A percentile compares a stretch with the other conserved stretches of the same genome.
phyloP scores from a whole-genome alignment of 441 rosid genomes.

The Arabidopsis hybrid region DNA sequence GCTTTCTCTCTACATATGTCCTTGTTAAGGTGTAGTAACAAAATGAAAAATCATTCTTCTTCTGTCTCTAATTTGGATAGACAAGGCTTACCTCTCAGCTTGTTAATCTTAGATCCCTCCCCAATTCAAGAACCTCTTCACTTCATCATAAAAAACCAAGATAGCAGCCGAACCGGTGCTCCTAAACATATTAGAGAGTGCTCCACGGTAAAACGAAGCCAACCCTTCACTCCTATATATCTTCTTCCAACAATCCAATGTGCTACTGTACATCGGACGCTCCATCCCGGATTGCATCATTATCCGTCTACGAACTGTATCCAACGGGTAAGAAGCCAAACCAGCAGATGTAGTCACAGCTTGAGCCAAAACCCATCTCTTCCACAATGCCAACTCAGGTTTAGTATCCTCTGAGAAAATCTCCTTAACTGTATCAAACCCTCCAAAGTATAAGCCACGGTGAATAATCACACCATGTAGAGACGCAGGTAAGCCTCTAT shows the following conservation, averaged over 20 bases:
- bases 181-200: conserved; percentile 82
- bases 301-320: conserved; percentile 88
- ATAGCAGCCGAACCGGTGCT: conserved; percentile 94
- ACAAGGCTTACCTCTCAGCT: conserved; percentile 32
- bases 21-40: conserved; percentile 36
- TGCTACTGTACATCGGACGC: conserved; percentile 67
- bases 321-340: conserved; percentile 82
- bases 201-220: conserved; percentile 88
- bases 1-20: conserved; percentile 33
- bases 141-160: conserved; percentile 86
- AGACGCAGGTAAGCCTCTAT: conserved; percentile 91
- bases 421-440: conserved; percentile 92
- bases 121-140: conserved; percentile 88
- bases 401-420: conserved; percentile 59
- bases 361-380: conserved; percentile 93
- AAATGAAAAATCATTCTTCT: conserved; percentile 37
- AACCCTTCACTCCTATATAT: conserved; percentile 80
- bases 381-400: conserved; percentile 78
- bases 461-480: conserved; percentile 87
- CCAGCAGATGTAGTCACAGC: conserved; percentile 93
- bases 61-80: conserved; percentile 19
- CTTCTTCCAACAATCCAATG: conserved; percentile 84
- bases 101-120: conserved; percentile 56
- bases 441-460: conserved; percentile 89
- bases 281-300: conserved; percentile 97